Evolutionary conservation across 306 rosid genomes (phyloP), one percentile per base, ranked within the genome.

Genomic region (Quercus wislizeni): DNA sequence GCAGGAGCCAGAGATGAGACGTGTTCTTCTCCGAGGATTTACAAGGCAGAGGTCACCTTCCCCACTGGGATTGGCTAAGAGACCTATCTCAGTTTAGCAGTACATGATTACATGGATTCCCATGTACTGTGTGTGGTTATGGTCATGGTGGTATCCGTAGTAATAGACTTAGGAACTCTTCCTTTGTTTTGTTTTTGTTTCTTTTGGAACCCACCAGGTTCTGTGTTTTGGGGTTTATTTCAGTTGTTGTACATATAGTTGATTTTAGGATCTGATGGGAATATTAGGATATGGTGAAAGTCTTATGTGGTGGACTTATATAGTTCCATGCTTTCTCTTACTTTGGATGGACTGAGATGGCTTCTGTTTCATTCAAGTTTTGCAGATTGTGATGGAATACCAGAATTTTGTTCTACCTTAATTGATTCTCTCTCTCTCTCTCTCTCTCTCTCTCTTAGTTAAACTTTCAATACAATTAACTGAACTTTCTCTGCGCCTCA

Each of bases 41-140:
- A 64, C 33, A 0, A 71, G 87, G 49, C 87, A 80, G 80, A 87
- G 91, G 2, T 85, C 94, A 18, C 95, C 85, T 5, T 94, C 96
- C 2, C 98, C 97, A 0, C 80, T 94, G 3, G 97, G 96, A 15
- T 61, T 85, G 30, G 57, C 88, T 2, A 76, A 85, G 17, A 76
- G 79, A 4, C 41, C 82, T 1, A 85, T 88, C 78, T 59, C 88
- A 0, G 87, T 91, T 65, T 62, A 62, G 69, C 10, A 14, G 38
- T 62, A 27, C 15, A 2, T 12, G 20, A 25, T 56, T n/a, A 18
- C n/a, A 41, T 41, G 46, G 46, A 38, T 38, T 38, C 46, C 9
- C 2, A 38, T 38, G 46, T 41, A 41, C 46, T 8, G 1, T 41
- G 13, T 46, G 15, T 49, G 5, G 54, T 49, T 49, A 11, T 49